Evolutionary conservation across 768 basidiomycete genomes (phyloP), one percentile per base, ranked within the genome.

Genomic region (Serendipita sp.): DNA sequence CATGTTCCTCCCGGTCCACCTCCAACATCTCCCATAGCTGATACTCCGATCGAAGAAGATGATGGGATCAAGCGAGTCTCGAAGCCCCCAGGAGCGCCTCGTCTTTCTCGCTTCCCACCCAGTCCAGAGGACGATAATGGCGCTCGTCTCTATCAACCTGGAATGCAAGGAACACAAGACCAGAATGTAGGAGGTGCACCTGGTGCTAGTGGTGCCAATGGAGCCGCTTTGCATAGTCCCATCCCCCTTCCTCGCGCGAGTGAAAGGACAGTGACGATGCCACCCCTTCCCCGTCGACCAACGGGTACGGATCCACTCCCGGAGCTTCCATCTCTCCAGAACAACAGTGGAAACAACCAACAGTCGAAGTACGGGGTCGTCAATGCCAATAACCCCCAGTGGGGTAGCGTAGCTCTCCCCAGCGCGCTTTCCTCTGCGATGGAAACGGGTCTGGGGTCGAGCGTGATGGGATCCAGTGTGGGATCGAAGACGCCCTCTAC

Each of bases 31-130:
- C 23, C 56, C 13, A 32, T 28, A 0, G 18, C 28, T 3, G 15
- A 23, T 16, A 36, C 35, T 28, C 16, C n/a, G 3, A 10, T 18
- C 11, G 28, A 30, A 23, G 23, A 30, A 35, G 56, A 60, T n/a
- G 56, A 60, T 36, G 35, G 35, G 16, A 60, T 60, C 56, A 60
- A 60, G 56, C 56, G 56, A 7, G 56, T 60, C 8, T 60, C 56
- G 10, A 60, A 60, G 2, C 56, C 56, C 3, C 56, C 56, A 1
- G 15, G 11, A 8, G 56, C 56, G 3, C 56, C 56, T 32, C 56
- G 56, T 35, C 28, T 36, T 10, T 60, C 56, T 16, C 56, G 56
- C 16, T 60, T 60, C 56, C 48, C 48, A 52, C 18, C 48, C 7
- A 52, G 48, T 52, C 48, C 30, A 18, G 48, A 52, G 8, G 48